A percentile compares a stretch with the other conserved stretches of the same genome.
Conservation (phyloP, 108 stramenopile genomes). For the Fistulifera solaris region DNA sequence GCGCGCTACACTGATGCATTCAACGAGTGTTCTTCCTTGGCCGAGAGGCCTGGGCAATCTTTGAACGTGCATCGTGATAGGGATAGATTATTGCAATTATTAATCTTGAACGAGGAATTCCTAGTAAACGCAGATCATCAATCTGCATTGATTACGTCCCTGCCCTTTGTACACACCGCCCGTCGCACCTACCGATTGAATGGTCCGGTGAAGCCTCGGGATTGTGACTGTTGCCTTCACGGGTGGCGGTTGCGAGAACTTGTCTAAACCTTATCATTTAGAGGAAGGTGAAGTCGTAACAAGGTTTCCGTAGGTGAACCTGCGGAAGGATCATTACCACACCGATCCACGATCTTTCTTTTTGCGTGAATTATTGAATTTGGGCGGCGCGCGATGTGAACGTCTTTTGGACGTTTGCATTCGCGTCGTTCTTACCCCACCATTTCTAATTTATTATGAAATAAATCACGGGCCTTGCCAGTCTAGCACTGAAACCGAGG, state of each 20-base stretch:
- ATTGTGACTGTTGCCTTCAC: slow-evolving; percentile 69
- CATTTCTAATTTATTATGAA: neutral
- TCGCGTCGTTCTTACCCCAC: neutral
- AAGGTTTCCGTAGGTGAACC: slow-evolving; percentile 99
- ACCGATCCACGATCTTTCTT: slow-evolving; percentile 59
- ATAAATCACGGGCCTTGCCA: slow-evolving; percentile 3
- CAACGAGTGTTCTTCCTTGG: slow-evolving; percentile 86
- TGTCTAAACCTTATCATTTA: slow-evolving; percentile 89
- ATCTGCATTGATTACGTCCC: slow-evolving; percentile 51
- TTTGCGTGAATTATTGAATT: slow-evolving; percentile 1
- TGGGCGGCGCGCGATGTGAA: no score
- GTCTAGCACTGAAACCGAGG: neutral
- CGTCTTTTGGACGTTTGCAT: no score
- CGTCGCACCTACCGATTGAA: slow-evolving; percentile 99
- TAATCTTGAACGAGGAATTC: slow-evolving; percentile 99
- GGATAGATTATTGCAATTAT: slow-evolving; percentile 99
- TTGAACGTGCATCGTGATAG: slow-evolving; percentile 96
- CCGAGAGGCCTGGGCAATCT: slow-evolving; percentile 97
- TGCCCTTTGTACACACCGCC: slow-evolving; percentile 93
- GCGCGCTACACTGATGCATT: slow-evolving; percentile 96
- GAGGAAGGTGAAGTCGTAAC: slow-evolving; percentile 98
- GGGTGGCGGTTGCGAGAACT: slow-evolving; percentile 64
- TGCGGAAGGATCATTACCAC: slow-evolving; percentile 98
- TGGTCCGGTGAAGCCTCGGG: slow-evolving; percentile 95
- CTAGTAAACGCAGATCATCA: slow-evolving; percentile 99